phyloP scores from a whole-genome alignment of 345 rosid species.

The Triadica sebifera region DNA sequence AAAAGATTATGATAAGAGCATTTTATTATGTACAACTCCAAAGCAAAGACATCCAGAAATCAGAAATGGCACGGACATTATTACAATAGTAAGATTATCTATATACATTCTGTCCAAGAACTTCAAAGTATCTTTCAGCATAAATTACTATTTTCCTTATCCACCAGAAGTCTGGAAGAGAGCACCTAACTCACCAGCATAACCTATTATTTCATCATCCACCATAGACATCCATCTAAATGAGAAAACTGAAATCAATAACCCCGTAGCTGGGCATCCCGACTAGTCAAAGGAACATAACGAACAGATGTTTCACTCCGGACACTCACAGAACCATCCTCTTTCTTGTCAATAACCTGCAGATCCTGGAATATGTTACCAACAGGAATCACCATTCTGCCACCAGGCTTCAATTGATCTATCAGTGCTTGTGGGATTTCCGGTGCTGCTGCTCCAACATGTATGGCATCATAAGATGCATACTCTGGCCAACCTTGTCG shows the following conservation, averaged over 20 bases:
- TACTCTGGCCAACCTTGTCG: constrained; percentile 83
- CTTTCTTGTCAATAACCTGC: constrained; percentile 69
- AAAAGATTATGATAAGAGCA: neutral
- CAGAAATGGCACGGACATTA: neutral
- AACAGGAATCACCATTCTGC: constrained; percentile 95
- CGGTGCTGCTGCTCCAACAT: constrained; percentile 96
- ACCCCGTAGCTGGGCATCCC: constrained; percentile 60
- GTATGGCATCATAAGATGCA: constrained; percentile 91
- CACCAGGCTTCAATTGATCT: constrained; percentile 94
- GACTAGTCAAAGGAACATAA: constrained; percentile 92
- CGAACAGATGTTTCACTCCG: constrained; percentile 71
- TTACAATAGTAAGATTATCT: neutral
- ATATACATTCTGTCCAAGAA: neutral
- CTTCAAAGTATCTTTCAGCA: neutral
- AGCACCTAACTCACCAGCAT: neutral
- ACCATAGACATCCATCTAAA: neutral
- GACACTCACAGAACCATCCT: constrained; percentile 69
- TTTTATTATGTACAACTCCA: neutral
- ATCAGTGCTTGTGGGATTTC: constrained; percentile 83
- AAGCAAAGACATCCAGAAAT: neutral
- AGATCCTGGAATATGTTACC: constrained; percentile 80
- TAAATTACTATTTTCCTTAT: neutral
- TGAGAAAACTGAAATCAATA: neutral
- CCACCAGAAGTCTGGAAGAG: neutral
- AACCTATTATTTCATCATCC: neutral